phyloP scores from a whole-genome alignment of 148 eudicot species.

The Chenopodium formosanum region DNA sequence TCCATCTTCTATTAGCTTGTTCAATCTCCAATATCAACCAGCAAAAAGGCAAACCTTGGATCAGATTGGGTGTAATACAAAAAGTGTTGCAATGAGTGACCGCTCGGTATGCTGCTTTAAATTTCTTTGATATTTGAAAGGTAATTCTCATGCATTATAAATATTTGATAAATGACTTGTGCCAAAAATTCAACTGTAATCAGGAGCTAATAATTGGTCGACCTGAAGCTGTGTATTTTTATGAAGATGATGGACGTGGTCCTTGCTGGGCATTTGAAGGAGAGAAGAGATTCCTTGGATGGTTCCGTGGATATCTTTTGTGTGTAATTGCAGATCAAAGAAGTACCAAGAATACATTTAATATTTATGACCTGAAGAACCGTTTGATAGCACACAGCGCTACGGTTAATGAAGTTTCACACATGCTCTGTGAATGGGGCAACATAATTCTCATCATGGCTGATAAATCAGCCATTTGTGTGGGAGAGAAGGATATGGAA shows the following conservation, averaged over 20 bases:
- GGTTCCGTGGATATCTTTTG: conserved; percentile 96
- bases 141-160: neutral
- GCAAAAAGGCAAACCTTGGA: conserved; percentile 75
- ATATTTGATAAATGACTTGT: conserved; percentile 2
- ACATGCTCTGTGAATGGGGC: conserved; percentile 99
- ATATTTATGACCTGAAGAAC: conserved; percentile 89
- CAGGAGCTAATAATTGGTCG: conserved; percentile 97
- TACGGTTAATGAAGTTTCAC: conserved; percentile 72
- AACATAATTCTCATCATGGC: conserved; percentile 83
- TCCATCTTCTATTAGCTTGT: conserved; percentile 80
- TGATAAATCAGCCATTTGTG: conserved; percentile 73
- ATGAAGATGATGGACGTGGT: conserved; percentile 95
- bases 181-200: conserved; percentile 11
- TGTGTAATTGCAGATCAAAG: conserved; percentile 88
- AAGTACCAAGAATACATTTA: conserved; percentile 71
- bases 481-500: conserved; percentile 98
- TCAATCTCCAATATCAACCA: conserved; percentile 73
- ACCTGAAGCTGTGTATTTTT: conserved; percentile 91
- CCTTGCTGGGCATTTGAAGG: conserved; percentile 99
- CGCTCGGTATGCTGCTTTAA: conserved; percentile 60
- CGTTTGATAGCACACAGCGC: conserved; percentile 81
- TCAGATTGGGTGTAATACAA: conserved; percentile 68
- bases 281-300: conserved; percentile 85
- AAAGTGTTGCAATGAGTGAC: conserved; percentile 85
- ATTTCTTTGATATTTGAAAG: neutral